These are phyloP conservation scores for Porphyridium purpureum DNA, from an alignment of 23 red algal genomes.

Conservation along the genomic window DNA sequence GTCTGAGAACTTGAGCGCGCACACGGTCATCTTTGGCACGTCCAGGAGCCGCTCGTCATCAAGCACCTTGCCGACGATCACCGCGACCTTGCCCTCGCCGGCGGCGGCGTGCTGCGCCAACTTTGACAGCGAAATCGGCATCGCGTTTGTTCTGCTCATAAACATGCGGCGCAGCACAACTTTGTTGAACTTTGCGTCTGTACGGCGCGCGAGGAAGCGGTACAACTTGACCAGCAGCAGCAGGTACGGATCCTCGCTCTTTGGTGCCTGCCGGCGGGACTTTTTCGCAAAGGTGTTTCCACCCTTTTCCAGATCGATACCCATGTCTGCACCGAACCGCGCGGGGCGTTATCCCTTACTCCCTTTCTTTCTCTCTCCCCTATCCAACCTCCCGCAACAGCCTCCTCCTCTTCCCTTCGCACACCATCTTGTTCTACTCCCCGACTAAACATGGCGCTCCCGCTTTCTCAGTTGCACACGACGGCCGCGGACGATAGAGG, in stretches of 20 bases:
- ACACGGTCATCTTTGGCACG: slow-evolving; percentile 68
- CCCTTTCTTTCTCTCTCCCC: too few species aligned
- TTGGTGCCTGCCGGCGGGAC: slow-evolving; percentile 38
- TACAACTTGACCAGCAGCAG: slow-evolving; percentile 76
- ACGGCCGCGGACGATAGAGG: too few species aligned
- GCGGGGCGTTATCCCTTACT: too few species aligned
- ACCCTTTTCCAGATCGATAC: slow-evolving; percentile 95
- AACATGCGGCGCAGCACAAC: slow-evolving; percentile 74
- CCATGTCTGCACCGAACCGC: too few species aligned
- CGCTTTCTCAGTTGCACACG: too few species aligned
- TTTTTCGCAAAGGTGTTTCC: slow-evolving; percentile 81
- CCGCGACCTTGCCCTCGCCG: slow-evolving; percentile 44
- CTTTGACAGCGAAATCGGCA: slow-evolving; percentile 74
- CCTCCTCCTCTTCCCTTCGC: too few species aligned
- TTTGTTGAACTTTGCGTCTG: slow-evolving; percentile 72
- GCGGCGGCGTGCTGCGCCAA: slow-evolving; percentile 6
- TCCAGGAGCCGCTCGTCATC: slow-evolving; percentile 86
- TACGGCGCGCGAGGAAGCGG: slow-evolving; percentile 81
- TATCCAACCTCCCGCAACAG: too few species aligned
- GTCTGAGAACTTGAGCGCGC: slow-evolving; percentile 66
- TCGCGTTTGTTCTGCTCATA: slow-evolving; percentile 91
- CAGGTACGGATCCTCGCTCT: slow-evolving; percentile 89
- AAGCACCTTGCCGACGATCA: slow-evolving; percentile 84
- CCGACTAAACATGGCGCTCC: too few species aligned
- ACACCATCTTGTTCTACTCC: too few species aligned